Evolutionary conservation across 2,329 filamentous ascomycete species (phyloP).

Genomic region (Furcasterigmium furcatum): DNA sequence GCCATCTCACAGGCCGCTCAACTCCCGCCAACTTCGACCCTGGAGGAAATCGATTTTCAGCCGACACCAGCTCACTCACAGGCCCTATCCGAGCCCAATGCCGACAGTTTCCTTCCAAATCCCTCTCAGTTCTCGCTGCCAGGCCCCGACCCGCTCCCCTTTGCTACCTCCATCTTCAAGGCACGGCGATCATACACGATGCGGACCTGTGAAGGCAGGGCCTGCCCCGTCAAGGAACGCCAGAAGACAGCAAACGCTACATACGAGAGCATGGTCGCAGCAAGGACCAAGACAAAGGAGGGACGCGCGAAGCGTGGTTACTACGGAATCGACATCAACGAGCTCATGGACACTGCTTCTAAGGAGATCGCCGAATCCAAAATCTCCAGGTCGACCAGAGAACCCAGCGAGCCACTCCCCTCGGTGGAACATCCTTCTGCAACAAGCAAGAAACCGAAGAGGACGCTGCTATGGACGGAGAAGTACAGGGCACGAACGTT

Average conservation of each 20-base stretch:
- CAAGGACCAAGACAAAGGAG: conserved; percentile 62
- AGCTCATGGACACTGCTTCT: conserved; percentile 69
- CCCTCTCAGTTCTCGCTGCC: background rate
- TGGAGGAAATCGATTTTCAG: background rate
- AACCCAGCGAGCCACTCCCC: conserved; percentile 27
- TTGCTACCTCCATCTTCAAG: conserved; percentile 21
- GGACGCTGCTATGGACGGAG: conserved; percentile 82
- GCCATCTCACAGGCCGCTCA: background rate
- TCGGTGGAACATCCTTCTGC: conserved; percentile 35
- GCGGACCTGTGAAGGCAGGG: conserved; percentile 56
- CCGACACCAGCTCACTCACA: background rate
- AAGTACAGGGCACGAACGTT: conserved; percentile 94
- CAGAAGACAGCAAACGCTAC: conserved; percentile 41
- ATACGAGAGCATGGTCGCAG: conserved; percentile 66
- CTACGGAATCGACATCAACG: conserved; percentile 91
- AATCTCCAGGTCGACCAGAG: conserved; percentile 15
- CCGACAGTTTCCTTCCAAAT: background rate
- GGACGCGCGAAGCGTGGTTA: conserved; percentile 72
- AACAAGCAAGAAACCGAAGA: conserved; percentile 36
- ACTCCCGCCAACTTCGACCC: background rate
- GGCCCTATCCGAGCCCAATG: background rate
- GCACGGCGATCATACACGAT: conserved; percentile 32
- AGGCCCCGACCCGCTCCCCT: conserved; percentile 15
- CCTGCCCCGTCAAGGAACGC: conserved; percentile 53
- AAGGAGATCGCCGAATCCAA: conserved; percentile 47